Evolutionary conservation across 2,329 filamentous ascomycete genomes (phyloP).

Genomic region (Chaetomium sp.): DNA sequence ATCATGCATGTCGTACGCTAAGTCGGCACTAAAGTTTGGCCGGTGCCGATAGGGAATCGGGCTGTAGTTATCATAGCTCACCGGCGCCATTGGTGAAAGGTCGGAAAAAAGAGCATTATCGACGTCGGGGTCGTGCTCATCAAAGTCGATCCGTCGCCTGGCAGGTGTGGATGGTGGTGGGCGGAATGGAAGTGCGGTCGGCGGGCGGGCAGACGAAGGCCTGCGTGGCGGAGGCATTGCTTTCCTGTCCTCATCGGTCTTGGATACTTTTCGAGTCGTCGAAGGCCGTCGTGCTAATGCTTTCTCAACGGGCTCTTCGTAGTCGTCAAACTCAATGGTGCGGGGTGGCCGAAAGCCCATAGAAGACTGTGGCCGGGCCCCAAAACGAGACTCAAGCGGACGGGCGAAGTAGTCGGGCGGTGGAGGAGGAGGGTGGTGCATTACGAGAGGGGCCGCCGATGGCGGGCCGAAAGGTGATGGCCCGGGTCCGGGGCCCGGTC

Average conservation of each 20-base stretch:
- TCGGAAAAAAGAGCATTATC: constrained; percentile 46
- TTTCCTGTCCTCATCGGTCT: constrained; percentile 48
- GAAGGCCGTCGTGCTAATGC: constrained; percentile 47
- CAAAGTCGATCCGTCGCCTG: constrained; percentile 37
- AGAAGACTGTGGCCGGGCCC: constrained; percentile 43
- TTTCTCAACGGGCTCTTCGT: constrained; percentile 43
- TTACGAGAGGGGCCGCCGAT: constrained; percentile 24
- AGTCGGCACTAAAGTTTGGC: constrained; percentile 43
- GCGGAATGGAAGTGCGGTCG: constrained; percentile 34
- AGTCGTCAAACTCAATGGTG: constrained; percentile 44
- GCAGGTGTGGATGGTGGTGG: constrained; percentile 38
- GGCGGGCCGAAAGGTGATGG: constrained; percentile 26
- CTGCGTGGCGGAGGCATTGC: constrained; percentile 51
- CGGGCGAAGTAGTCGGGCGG: constrained; percentile 33
- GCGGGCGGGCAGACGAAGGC: constrained; percentile 38
- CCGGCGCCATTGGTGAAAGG: constrained; percentile 39
- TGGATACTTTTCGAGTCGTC: constrained; percentile 42
- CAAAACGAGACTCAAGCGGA: constrained; percentile 35
- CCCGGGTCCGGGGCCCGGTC: constrained; percentile 24
- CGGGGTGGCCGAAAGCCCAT: constrained; percentile 41
- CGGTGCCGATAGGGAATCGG: constrained; percentile 39
- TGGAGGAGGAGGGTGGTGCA: constrained; percentile 26
- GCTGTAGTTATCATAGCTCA: constrained; percentile 41
- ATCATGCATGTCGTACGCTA: constrained; percentile 44
- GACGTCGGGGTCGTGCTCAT: constrained; percentile 42